These are phyloP conservation scores for Aphanomyces cochlioides DNA, from an alignment of 352 stramenopile species.

Conservation along the genomic window DNA sequence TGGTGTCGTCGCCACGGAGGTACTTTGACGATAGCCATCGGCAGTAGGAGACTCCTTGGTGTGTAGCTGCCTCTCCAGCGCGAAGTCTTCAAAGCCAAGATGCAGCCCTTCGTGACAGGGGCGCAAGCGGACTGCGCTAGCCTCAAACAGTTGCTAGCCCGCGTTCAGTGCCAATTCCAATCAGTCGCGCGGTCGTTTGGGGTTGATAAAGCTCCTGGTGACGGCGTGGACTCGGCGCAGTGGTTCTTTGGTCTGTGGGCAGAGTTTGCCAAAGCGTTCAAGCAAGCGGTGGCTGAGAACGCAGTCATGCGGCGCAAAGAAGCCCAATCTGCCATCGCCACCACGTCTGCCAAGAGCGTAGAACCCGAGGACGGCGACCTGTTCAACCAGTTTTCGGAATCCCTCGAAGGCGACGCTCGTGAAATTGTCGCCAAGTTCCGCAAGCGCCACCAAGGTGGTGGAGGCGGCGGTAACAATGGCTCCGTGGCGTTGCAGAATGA, in stretches of 20 bases:
- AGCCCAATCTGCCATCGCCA: background rate
- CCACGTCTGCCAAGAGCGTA: background rate
- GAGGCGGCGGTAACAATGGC: background rate
- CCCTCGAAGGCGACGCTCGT: conserved; percentile 12
- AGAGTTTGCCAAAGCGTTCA: conserved; percentile 16
- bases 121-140: background rate
- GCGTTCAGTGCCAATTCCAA: background rate
- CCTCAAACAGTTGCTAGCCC: background rate
- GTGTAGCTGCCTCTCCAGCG: conserved; percentile 3
- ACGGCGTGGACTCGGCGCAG: conserved; percentile 6
- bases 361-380: conserved; percentile 20
- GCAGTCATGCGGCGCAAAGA: background rate
- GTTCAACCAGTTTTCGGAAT: conserved; percentile 27
- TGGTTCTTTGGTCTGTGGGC: conserved; percentile 16
- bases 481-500: conserved; percentile 1
- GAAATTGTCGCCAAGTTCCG: conserved; percentile 26
- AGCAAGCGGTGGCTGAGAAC: conserved; percentile 16
- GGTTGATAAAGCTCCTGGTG: background rate
- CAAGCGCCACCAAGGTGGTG: conserved; percentile 16
- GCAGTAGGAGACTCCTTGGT: background rate
- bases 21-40: background rate
- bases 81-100: conserved; percentile 2
- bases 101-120: conserved; percentile 9
- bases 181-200: conserved; percentile 1
- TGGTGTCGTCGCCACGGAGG: conserved; percentile 3